These are phyloP conservation scores for Kokia cookei DNA, from an alignment of 441 rosid genomes.

Conservation along the genomic window DNA sequence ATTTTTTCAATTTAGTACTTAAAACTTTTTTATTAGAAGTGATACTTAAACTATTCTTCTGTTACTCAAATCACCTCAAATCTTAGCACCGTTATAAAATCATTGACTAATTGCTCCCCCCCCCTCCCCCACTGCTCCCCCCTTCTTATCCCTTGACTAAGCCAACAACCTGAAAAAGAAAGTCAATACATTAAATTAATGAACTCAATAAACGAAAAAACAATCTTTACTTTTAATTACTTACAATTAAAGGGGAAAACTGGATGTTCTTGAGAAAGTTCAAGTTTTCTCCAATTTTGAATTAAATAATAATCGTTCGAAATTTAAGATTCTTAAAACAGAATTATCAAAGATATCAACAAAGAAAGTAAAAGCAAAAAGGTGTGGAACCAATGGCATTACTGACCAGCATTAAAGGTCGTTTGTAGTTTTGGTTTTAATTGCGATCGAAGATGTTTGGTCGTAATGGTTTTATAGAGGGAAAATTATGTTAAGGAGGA, in stretches of 20 bases:
- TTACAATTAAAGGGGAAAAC: constrained; percentile 23
- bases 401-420: constrained; percentile 19
- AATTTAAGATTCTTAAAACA: not conserved
- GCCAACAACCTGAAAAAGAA: not conserved
- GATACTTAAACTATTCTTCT: no score
- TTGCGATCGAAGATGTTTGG: not conserved
- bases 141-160: no score
- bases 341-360: not conserved
- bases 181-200: not conserved
- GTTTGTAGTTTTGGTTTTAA: not conserved
- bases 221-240: constrained; percentile 18
- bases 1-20: no score
- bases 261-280: not conserved
- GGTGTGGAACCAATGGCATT: constrained; percentile 25
- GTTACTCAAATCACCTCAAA: no score
- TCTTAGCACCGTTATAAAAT: no score
- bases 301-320: constrained; percentile 10
- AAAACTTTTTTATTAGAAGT: no score
- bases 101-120: no score
- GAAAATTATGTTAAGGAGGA: no score
- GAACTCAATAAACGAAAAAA: not conserved
- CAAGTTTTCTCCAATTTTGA: constrained; percentile 17
- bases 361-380: not conserved
- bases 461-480: not conserved
- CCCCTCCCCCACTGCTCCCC: no score